Percentiles rank a stretch among this genome's conserved stretches.
phyloP scores from a whole-genome alignment of 2,329 filamentous ascomycete species.

The Magnaporthales sp. region DNA sequence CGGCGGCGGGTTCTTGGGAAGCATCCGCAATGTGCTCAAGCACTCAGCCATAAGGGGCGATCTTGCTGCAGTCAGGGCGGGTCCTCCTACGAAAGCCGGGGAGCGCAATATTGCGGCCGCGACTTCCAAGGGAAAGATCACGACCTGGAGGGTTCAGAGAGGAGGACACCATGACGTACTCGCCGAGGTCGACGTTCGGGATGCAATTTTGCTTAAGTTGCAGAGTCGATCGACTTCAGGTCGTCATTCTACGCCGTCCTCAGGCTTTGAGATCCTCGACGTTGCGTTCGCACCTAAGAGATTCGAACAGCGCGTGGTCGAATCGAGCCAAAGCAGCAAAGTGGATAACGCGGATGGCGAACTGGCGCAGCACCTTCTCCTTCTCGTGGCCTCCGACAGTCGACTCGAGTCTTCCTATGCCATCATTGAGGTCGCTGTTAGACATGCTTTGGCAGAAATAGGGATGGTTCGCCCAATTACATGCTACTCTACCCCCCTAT shows the following conservation, averaged over 20 bases:
- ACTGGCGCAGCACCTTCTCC: constrained; percentile 47
- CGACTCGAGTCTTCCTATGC: constrained; percentile 55
- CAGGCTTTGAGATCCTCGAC: constrained; percentile 68
- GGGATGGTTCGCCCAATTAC: constrained; percentile 60
- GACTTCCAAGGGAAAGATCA: constrained; percentile 67
- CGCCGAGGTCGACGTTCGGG: constrained; percentile 61
- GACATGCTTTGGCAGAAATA: constrained; percentile 43
- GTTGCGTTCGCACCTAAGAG: constrained; percentile 60
- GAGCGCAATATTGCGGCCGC: constrained; percentile 78
- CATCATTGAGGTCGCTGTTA: constrained; percentile 63
- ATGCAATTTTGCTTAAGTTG: constrained; percentile 54
- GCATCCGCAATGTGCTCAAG: constrained; percentile 67
- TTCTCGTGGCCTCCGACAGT: constrained; percentile 50
- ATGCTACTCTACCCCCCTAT: constrained; percentile 49
- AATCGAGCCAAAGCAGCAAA: constrained; percentile 42
- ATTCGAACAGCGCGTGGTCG: constrained; percentile 38
- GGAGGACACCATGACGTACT: constrained; percentile 73
- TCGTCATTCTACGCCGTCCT: constrained; percentile 19
- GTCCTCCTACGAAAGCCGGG: constrained; percentile 62
- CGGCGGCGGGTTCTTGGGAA: constrained; percentile 66
- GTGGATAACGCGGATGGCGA: constrained; percentile 40
- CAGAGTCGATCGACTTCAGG: constrained; percentile 19
- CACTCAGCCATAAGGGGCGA: constrained; percentile 65
- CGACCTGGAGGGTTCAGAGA: constrained; percentile 83
- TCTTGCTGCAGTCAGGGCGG: constrained; percentile 71